Percentiles rank a stretch among this genome's conserved stretches.
Evolutionary conservation across 2,329 filamentous ascomycete species (phyloP).

Genomic region (Bipolaris oryzae): DNA sequence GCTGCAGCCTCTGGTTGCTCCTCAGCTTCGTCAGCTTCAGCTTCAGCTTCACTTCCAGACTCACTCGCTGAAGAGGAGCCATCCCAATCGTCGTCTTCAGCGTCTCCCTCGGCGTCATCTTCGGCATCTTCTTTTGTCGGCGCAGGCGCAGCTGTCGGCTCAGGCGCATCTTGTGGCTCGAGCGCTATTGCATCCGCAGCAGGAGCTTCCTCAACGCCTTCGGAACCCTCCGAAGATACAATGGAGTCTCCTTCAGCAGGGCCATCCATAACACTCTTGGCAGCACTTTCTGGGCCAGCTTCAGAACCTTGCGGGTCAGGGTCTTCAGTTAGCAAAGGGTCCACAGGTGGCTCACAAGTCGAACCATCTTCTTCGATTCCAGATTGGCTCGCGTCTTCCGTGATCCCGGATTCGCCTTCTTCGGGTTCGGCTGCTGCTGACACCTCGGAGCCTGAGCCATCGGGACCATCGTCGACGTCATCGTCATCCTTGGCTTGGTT

Average conservation of each 20-base stretch:
- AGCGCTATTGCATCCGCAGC: slow-evolving; percentile 1
- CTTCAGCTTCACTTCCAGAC: slow-evolving; percentile 3
- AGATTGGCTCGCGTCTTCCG: not conserved
- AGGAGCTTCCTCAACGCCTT: slow-evolving; percentile 7
- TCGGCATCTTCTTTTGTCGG: no score
- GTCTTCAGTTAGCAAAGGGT: not conserved
- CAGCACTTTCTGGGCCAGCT: not conserved
- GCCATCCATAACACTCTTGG: not conserved
- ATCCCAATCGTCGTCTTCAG: not conserved
- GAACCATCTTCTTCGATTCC: slow-evolving; percentile 1
- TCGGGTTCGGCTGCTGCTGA: slow-evolving; percentile 2
- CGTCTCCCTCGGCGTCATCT: no score
- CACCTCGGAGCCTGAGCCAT: slow-evolving; percentile 5
- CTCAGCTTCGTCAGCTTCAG: not conserved
- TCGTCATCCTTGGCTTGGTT: not conserved
- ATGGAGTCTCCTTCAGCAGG: slow-evolving; percentile 3
- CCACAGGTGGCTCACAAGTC: slow-evolving; percentile 2
- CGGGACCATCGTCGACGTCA: not conserved
- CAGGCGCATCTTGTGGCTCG: slow-evolving; percentile 9
- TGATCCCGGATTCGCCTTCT: slow-evolving; percentile 1
- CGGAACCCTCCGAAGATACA: slow-evolving; percentile 5
- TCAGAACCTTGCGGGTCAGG: slow-evolving; percentile 2
- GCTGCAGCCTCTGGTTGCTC: not conserved
- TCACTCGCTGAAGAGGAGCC: not conserved
- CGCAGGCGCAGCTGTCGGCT: no score